These are phyloP conservation scores for Aspergillus hortae DNA, from an alignment of 2,329 filamentous ascomycete species.

Conservation along the genomic window DNA sequence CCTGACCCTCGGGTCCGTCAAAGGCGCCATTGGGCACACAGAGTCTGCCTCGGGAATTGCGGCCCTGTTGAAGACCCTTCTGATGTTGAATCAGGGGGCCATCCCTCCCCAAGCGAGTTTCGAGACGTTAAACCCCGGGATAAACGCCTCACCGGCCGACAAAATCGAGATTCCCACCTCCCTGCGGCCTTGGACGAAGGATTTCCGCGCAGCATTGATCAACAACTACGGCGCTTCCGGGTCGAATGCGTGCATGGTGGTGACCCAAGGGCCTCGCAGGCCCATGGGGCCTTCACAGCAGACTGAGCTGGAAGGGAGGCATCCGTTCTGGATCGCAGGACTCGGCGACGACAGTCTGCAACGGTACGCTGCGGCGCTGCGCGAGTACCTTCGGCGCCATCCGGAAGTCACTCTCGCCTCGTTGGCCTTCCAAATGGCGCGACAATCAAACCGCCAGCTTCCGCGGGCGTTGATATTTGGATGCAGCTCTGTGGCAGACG, in stretches of 20 bases:
- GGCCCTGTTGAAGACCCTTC: slow-evolving; percentile 25
- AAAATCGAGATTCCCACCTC: not conserved
- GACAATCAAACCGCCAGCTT: too few species aligned
- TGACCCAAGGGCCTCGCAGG: too few species aligned
- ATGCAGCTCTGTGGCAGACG: not conserved
- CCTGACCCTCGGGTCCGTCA: slow-evolving; percentile 24
- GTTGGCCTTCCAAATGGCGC: too few species aligned
- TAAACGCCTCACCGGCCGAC: not conserved
- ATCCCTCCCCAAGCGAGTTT: slow-evolving; percentile 23
- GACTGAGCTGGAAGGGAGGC: too few species aligned
- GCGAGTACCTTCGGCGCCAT: too few species aligned
- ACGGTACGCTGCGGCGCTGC: too few species aligned
- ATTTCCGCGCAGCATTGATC: not conserved
- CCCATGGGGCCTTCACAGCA: too few species aligned
- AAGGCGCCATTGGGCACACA: slow-evolving; percentile 32
- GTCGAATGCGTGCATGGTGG: not conserved
- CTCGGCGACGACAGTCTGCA: too few species aligned
- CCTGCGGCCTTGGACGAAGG: not conserved
- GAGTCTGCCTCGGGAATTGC: slow-evolving; percentile 31
- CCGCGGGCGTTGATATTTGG: too few species aligned
- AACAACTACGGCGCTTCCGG: not conserved
- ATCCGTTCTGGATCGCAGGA: too few species aligned
- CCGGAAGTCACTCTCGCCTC: too few species aligned
- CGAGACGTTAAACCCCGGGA: not conserved
- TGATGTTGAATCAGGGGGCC: slow-evolving; percentile 24